phyloP scores from a whole-genome alignment of 2,329 filamentous ascomycete species.

The Cladobotryum protrusum region DNA sequence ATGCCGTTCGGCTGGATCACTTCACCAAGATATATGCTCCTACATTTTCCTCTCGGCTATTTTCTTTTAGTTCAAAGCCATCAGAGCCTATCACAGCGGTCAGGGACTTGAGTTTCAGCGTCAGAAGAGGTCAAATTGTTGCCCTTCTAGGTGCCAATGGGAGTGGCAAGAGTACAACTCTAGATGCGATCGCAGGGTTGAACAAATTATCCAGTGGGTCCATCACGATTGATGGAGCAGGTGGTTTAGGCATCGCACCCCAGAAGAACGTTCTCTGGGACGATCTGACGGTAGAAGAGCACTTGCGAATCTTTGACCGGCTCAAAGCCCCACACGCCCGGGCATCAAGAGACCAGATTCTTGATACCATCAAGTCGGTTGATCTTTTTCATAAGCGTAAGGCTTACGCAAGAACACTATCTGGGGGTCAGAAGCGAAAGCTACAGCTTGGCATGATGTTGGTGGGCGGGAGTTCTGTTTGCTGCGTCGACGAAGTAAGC shows the following conservation, averaged over 20 bases:
- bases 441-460: slow-evolving; percentile 93
- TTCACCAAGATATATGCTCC: slow-evolving; percentile 78
- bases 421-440: slow-evolving; percentile 88
- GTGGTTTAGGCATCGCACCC: slow-evolving; percentile 78
- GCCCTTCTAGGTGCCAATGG: slow-evolving; percentile 85
- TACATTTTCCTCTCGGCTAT: slow-evolving; percentile 50
- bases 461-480: slow-evolving; percentile 79
- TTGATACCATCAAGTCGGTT: slow-evolving; percentile 59
- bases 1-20: slow-evolving; percentile 62
- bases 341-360: slow-evolving; percentile 54
- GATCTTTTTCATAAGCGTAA: slow-evolving; percentile 70
- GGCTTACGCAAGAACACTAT: slow-evolving; percentile 69
- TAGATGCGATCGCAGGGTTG: slow-evolving; percentile 81
- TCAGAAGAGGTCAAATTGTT: slow-evolving; percentile 73
- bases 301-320: slow-evolving; percentile 75
- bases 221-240: slow-evolving; percentile 71
- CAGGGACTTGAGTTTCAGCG: slow-evolving; percentile 62
- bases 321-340: slow-evolving; percentile 60
- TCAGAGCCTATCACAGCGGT: slow-evolving; percentile 69
- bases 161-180: slow-evolving; percentile 81
- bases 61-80: slow-evolving; percentile 39
- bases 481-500: slow-evolving; percentile 87
- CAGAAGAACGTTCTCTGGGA: slow-evolving; percentile 96
- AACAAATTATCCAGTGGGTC: slow-evolving; percentile 68
- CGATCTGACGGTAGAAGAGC: slow-evolving; percentile 77